Conservation (phyloP, 1,139 yeast species). For the Geotrichum carabidarum region DNA sequence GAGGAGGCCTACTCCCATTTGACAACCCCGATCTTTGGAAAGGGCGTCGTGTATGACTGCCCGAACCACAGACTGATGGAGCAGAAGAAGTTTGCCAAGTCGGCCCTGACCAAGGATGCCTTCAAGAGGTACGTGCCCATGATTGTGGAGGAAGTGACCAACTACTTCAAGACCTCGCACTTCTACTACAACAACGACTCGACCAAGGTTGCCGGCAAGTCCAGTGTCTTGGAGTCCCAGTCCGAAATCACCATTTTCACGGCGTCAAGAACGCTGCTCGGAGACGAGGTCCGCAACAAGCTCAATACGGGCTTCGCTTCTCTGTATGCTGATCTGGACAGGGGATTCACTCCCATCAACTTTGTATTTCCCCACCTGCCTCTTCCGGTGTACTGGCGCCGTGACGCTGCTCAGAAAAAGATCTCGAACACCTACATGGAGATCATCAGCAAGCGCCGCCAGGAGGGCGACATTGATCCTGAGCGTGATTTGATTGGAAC, state of each 20-base stretch:
- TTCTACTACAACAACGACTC: conserved; percentile 38
- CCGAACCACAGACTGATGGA: conserved; percentile 93
- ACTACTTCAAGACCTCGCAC: conserved; percentile 53
- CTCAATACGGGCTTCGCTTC: conserved; percentile 80
- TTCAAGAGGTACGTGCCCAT: conserved; percentile 83
- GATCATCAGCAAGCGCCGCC: conserved; percentile 69
- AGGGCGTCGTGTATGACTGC: conserved; percentile 95
- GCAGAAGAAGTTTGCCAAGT: conserved; percentile 93
- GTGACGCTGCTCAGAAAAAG: conserved; percentile 82
- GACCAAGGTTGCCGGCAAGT: conserved; percentile 46
- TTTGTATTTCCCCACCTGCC: conserved; percentile 94
- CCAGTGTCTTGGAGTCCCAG: conserved; percentile 75
- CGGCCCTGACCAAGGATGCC: conserved; percentile 79
- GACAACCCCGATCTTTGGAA: conserved; percentile 96
- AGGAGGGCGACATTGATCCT: conserved; percentile 60
- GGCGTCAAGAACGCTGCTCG: conserved; percentile 85
- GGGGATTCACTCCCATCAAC: conserved; percentile 93
- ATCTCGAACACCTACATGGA: conserved; percentile 77
- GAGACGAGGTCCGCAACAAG: conserved; percentile 82
- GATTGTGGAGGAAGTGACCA: conserved; percentile 69
- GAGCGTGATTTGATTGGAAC: conserved; percentile 87
- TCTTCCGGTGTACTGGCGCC: conserved; percentile 71
- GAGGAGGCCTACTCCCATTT: conserved; percentile 93
- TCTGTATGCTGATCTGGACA: conserved; percentile 84
- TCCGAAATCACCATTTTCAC: conserved; percentile 96